Base-by-base conservation (phyloP, 2,329 filamentous ascomycete genomes). In the Ophiostoma fasciatum region DNA sequence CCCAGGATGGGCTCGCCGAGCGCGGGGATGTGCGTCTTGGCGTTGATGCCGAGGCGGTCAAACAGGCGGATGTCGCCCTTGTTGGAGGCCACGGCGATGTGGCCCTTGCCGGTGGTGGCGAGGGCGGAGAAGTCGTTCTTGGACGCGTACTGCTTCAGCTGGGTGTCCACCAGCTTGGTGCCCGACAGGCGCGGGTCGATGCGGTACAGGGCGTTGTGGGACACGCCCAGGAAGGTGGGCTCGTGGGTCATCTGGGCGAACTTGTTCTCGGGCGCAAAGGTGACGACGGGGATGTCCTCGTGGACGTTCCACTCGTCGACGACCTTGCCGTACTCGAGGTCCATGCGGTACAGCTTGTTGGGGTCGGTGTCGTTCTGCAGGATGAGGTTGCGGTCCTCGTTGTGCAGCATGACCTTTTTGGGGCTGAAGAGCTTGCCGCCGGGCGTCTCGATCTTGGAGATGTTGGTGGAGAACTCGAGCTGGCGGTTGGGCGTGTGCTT, bases 271-370 rank as follows among this genome's bases (percentile, higher is more conserved):
- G 90, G 90, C 0, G 83, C 83, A 57, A 96, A 96, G 9, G 78
- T 90, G 37, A 82, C 76, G 42, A 96, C 82, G 0, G 83, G 79
- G 37, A 98, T 94, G 53, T 96, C 83, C 43, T 98, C 88, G 52
- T 98, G 88, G 12, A 98, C 72, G 49, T 94, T 94, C 90, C 90
- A 98, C 58, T 98, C 90, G 51, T 98, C 90, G 2, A 96, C 85
- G 25, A 98, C 82, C 61, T 94, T 96, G 46, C 90, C 90, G 48
- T 92, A 92, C 56, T 98, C 88, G 30, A 98, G 68, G 59, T 98
- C 90, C 90, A 98, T 96, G 31, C 83, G 82, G 56, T 87, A 98
- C 2, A 98, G 69, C 35, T 83, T 85, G 61, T 94, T 88, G 2
- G 88, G 83, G 45, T 96, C 80, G 35, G 77, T 55, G 33, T 68